These are phyloP conservation scores for Chamaenerion angustifolium DNA, from an alignment of 345 rosid genomes.

Conservation along the genomic window DNA sequence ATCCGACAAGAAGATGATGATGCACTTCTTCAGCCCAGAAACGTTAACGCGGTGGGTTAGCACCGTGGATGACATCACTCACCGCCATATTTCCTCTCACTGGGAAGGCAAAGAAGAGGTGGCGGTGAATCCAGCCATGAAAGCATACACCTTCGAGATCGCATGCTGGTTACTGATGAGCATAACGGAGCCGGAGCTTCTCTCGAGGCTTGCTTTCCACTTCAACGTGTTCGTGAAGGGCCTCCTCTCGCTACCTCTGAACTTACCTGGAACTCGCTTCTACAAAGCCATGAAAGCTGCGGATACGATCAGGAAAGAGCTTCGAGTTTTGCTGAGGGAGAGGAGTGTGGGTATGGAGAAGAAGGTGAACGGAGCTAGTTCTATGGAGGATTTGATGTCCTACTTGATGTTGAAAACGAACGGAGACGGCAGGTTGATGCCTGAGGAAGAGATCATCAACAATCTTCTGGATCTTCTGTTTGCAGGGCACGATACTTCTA, in stretches of 20 bases:
- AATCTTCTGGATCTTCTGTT: slow-evolving; percentile 15
- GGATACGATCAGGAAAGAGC: slow-evolving; percentile 11
- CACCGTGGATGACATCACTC: slow-evolving; percentile 4
- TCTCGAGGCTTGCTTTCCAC: slow-evolving; percentile 9
- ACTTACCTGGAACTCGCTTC: slow-evolving; percentile 18
- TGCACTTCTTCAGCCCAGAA: background rate
- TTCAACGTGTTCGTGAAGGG: slow-evolving; percentile 16
- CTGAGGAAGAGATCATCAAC: slow-evolving; percentile 20
- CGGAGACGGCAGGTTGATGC: slow-evolving; percentile 16
- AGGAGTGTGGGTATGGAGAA: slow-evolving; percentile 11
- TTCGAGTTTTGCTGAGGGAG: slow-evolving; percentile 8
- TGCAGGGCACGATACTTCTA: slow-evolving; percentile 21
- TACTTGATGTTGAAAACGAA: slow-evolving; percentile 13
- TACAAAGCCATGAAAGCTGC: slow-evolving; percentile 12
- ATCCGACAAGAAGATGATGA: background rate
- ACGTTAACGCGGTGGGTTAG: background rate
- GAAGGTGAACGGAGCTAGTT: slow-evolving; percentile 3
- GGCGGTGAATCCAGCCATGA: slow-evolving; percentile 7
- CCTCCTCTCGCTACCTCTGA: slow-evolving; percentile 3
- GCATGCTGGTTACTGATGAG: slow-evolving; percentile 17
- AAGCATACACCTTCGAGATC: slow-evolving; percentile 17
- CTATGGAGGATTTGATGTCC: slow-evolving; percentile 14
- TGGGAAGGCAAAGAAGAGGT: slow-evolving; percentile 1
- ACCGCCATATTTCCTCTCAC: slow-evolving; percentile 1
- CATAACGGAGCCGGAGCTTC: slow-evolving; percentile 10